Conservation (phyloP, 2,329 filamentous ascomycete genomes). For the Ilyonectria destructans region DNA sequence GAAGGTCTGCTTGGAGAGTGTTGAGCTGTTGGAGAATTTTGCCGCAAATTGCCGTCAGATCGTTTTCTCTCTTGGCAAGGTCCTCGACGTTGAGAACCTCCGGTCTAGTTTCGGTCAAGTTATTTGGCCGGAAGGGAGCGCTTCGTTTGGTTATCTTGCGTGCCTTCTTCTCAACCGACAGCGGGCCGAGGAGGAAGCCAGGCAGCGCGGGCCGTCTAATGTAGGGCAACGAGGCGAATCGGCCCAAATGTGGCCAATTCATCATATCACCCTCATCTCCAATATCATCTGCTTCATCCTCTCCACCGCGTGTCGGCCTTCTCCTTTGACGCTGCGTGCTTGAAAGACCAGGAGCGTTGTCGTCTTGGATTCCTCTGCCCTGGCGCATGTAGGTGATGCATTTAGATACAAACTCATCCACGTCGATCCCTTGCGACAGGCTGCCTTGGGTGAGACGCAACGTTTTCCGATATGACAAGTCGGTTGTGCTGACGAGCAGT, state of each 20-base stretch:
- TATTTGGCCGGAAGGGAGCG: conserved; percentile 79
- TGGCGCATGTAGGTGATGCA: conserved; percentile 90
- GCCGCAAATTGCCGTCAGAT: conserved; percentile 84
- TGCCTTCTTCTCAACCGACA: conserved; percentile 89
- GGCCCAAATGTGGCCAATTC: conserved; percentile 90
- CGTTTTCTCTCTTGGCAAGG: conserved; percentile 83
- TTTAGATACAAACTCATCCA: conserved; percentile 93
- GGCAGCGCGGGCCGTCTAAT: conserved; percentile 83
- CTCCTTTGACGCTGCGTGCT: conserved; percentile 66
- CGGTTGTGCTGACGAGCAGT: conserved; percentile 85
- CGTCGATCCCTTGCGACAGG: conserved; percentile 82
- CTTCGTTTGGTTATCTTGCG: conserved; percentile 80
- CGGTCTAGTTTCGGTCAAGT: conserved; percentile 80
- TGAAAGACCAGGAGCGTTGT: conserved; percentile 67
- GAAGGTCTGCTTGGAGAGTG: conserved; percentile 63
- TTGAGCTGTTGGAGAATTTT: conserved; percentile 78
- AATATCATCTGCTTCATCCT: conserved; percentile 72
- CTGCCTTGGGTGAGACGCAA: conserved; percentile 82
- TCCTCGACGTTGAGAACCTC: conserved; percentile 84
- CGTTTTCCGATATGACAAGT: conserved; percentile 85
- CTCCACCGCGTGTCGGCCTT: conserved; percentile 54
- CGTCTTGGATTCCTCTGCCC: conserved; percentile 70
- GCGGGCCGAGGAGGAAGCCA: conserved; percentile 88
- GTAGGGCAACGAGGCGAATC: conserved; percentile 81
- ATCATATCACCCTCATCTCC: conserved; percentile 84